Conservation (phyloP, 441 rosid genomes). For the Pelargonium myrrhifolium region DNA sequence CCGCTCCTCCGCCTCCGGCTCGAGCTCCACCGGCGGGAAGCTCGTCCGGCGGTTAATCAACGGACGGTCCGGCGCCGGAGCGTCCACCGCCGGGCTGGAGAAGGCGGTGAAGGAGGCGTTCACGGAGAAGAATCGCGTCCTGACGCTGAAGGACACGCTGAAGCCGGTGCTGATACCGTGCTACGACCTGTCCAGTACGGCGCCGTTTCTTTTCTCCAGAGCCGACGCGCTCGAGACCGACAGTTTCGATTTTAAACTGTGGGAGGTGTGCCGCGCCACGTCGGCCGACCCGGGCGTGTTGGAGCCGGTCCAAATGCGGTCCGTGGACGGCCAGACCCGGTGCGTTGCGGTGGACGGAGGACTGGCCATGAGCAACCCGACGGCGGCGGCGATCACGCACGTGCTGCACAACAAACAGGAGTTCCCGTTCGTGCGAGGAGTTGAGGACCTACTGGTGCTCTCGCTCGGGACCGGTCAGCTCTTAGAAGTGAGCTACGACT, state of each 20-base stretch:
- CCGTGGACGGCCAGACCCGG: slow-evolving; percentile 58
- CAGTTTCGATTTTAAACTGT: slow-evolving; percentile 63
- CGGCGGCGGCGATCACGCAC: slow-evolving; percentile 93
- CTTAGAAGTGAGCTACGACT: slow-evolving; percentile 57
- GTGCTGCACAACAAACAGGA: slow-evolving; percentile 93
- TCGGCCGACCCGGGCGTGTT: slow-evolving; percentile 76
- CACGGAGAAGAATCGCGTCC: slow-evolving; percentile 27
- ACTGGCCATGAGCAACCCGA: slow-evolving; percentile 74
- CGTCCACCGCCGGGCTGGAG: slow-evolving; percentile 43
- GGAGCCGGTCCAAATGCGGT: slow-evolving; percentile 60
- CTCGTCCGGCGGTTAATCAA: slow-evolving; percentile 45
- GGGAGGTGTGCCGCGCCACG: slow-evolving; percentile 90
- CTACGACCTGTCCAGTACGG: slow-evolving; percentile 72
- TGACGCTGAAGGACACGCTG: slow-evolving; percentile 66
- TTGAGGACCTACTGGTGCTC: slow-evolving; percentile 79
- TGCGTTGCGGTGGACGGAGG: slow-evolving; percentile 89
- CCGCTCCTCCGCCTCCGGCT: slow-evolving; percentile 21
- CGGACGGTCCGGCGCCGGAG: slow-evolving; percentile 20
- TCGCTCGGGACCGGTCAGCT: slow-evolving; percentile 80
- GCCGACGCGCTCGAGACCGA: slow-evolving; percentile 91
- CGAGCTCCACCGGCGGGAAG: slow-evolving; percentile 15
- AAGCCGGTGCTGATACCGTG: slow-evolving; percentile 85
- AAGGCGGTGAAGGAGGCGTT: slow-evolving; percentile 61
- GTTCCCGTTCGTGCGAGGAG: slow-evolving; percentile 88
- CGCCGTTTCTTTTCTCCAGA: slow-evolving; percentile 84